A percentile compares a stretch with the other conserved stretches of the same genome.
Conservation (phyloP, 495 filamentous ascomycete genomes). For the Aspergillus indologenus region DNA sequence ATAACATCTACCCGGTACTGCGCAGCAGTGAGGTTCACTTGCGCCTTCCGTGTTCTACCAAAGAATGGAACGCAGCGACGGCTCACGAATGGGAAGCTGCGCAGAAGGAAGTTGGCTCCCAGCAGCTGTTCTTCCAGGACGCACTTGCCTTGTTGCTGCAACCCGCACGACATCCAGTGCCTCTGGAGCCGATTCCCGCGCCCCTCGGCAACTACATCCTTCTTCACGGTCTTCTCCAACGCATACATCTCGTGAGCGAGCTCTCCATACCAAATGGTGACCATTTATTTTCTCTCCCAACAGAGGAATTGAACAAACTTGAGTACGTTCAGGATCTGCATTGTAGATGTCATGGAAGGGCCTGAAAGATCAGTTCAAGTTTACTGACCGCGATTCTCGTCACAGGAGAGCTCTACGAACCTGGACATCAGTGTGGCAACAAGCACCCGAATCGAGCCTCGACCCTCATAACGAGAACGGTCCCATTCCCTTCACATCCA, state of each 20-base stretch:
- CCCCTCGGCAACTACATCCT: slow-evolving; percentile 41
- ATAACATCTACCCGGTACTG: slow-evolving; percentile 39
- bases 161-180: slow-evolving; percentile 27
- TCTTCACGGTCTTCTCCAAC: slow-evolving; percentile 39
- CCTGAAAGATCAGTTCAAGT: background rate
- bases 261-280: slow-evolving; percentile 36
- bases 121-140: slow-evolving; percentile 40
- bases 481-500: slow-evolving; percentile 41
- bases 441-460: slow-evolving; percentile 41
- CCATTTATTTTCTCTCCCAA: slow-evolving; percentile 31
- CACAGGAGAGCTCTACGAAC: slow-evolving; percentile 35
- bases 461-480: slow-evolving; percentile 42
- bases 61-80: slow-evolving; percentile 35
- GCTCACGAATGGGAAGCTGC: slow-evolving; percentile 34
- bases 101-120: slow-evolving; percentile 29
- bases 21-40: slow-evolving; percentile 40
- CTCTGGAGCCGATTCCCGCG: slow-evolving; percentile 34
- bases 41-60: slow-evolving; percentile 38
- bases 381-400: background rate
- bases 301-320: slow-evolving; percentile 39
- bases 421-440: slow-evolving; percentile 44
- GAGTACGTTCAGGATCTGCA: slow-evolving; percentile 26
- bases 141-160: slow-evolving; percentile 37
- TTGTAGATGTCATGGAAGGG: no score
- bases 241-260: slow-evolving; percentile 40